Evolutionary conservation across 495 filamentous ascomycete genomes (phyloP).

Genomic region (Saxophila tyrrhenica): DNA sequence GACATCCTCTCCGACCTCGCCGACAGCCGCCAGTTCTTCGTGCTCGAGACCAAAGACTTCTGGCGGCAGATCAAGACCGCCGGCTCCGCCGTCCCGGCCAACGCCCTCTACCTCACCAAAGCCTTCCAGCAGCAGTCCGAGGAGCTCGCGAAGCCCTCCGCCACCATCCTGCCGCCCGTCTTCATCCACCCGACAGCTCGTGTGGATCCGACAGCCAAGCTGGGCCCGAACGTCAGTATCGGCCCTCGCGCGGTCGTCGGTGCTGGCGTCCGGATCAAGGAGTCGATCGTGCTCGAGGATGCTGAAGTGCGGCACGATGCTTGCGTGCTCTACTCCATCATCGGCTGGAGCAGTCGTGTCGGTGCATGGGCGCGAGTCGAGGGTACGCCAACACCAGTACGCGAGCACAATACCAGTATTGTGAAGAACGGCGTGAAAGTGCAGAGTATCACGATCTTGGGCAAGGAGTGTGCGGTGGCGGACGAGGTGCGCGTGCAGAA

Average conservation of each 20-base stretch:
- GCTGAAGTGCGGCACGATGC: constrained; percentile 95
- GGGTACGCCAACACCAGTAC: constrained; percentile 81
- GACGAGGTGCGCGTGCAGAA: constrained; percentile 98
- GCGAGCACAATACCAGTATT: constrained; percentile 85
- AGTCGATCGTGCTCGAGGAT: constrained; percentile 92
- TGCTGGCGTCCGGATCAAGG: constrained; percentile 84
- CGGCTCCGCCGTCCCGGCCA: constrained; percentile 92
- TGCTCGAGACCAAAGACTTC: constrained; percentile 97
- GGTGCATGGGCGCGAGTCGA: constrained; percentile 97
- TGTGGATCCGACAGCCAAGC: constrained; percentile 90
- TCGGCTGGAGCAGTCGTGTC: constrained; percentile 92
- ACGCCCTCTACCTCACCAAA: constrained; percentile 94
- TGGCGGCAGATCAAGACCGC: constrained; percentile 99
- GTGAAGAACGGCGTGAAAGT: constrained; percentile 97
- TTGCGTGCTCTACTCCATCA: constrained; percentile 90
- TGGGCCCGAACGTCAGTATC: constrained; percentile 93
- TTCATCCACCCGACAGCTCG: constrained; percentile 93
- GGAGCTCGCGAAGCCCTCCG: constrained; percentile 73
- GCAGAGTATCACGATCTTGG: constrained; percentile 94
- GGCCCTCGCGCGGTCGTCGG: constrained; percentile 77
- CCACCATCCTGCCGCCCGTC: constrained; percentile 85
- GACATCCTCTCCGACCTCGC: constrained; percentile 94
- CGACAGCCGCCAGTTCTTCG: constrained; percentile 96
- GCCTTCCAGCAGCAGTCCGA: constrained; percentile 73
- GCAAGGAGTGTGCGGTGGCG: constrained; percentile 89